Base-by-base conservation (phyloP, 306 rosid genomes). In the Rosa persica region DNA sequence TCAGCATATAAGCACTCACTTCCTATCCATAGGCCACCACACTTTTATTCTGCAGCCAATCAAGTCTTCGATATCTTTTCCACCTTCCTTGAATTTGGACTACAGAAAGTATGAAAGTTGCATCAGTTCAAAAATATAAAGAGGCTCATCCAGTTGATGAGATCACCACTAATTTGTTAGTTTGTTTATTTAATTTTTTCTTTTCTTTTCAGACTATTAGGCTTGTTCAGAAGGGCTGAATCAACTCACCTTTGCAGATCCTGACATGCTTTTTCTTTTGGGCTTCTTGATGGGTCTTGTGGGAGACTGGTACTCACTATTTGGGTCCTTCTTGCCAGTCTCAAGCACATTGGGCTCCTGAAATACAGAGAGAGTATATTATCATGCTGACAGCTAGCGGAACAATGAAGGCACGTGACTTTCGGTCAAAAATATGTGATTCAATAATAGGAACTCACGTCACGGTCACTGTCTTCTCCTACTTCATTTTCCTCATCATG, bases 1-100 rank as follows among this genome's bases (percentile, higher is more conserved):
- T 39, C 65, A 57, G 17, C 42, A 43, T 48, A 23, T 67, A 67
- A 75, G 60, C 72, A 86, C 89, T 87, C 73, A 96, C 99, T 82
- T 43, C 84, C 90, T 96, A 91, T 96, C 99, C 90, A 82, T 79
- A 77, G 97, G 99, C 99, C 99, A 96, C 99, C 99, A 96, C 85
- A 96, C 91, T 93, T 96, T 96, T 76, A 96, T 88, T 84, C 94
- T 90, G 88, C 93, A 90, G 82, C 99, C 97, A 75, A 84, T 88
- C 84, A 96, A 88, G 83, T 93, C 93, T 86, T 91, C 99, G 10
- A 85, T 74, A 77, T 91, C 94, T 76, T 61, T 89, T 85, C 82
- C 94, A 82, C 82, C 87, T 78, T 79, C 88, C 89, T 83, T 91
- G 73, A 79, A 81, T 20, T 77, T 79, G 84, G 89, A 85, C 99